Conservation (phyloP, 2,329 filamentous ascomycete species). For the Dactylellina parvicollis region DNA sequence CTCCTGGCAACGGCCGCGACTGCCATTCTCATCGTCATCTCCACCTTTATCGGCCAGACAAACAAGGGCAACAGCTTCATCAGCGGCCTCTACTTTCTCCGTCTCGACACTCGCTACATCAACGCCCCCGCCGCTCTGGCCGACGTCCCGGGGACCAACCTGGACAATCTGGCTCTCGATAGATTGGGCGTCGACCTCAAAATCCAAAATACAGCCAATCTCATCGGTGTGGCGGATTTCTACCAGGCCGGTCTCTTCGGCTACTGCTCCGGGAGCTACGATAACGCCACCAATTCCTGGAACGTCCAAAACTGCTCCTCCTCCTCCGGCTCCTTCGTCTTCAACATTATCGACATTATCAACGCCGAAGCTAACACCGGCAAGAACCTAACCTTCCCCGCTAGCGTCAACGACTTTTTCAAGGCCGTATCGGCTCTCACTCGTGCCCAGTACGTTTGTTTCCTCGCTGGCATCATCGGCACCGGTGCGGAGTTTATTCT, state of each 20-base stretch:
- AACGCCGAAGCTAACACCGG: slow-evolving; percentile 66
- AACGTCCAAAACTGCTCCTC: slow-evolving; percentile 72
- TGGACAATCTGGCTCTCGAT: slow-evolving; percentile 55
- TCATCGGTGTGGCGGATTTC: slow-evolving; percentile 74
- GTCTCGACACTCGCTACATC: slow-evolving; percentile 61
- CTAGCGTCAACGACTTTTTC: slow-evolving; percentile 73
- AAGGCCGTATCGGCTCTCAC: slow-evolving; percentile 77
- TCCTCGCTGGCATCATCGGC: slow-evolving; percentile 81
- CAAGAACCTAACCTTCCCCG: slow-evolving; percentile 72
- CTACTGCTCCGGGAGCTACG: slow-evolving; percentile 72
- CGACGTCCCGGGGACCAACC: slow-evolving; percentile 56
- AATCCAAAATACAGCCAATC: slow-evolving; percentile 66
- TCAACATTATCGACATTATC: slow-evolving; percentile 75
- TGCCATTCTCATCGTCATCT: slow-evolving; percentile 41
- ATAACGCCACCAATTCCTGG: slow-evolving; percentile 67
- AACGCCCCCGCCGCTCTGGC: slow-evolving; percentile 52
- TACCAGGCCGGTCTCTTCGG: slow-evolving; percentile 88
- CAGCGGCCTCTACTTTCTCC: slow-evolving; percentile 50
- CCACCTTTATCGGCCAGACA: slow-evolving; percentile 52
- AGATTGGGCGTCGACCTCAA: slow-evolving; percentile 57
- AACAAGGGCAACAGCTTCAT: slow-evolving; percentile 34
- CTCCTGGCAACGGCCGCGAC: slow-evolving; percentile 41
- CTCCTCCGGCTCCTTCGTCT: slow-evolving; percentile 79
- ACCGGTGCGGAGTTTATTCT: slow-evolving; percentile 68
- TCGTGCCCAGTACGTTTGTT: slow-evolving; percentile 75